Evolutionary conservation across 116 monocot genomes (phyloP).

Genomic region (Trichopus zeylanicus): DNA sequence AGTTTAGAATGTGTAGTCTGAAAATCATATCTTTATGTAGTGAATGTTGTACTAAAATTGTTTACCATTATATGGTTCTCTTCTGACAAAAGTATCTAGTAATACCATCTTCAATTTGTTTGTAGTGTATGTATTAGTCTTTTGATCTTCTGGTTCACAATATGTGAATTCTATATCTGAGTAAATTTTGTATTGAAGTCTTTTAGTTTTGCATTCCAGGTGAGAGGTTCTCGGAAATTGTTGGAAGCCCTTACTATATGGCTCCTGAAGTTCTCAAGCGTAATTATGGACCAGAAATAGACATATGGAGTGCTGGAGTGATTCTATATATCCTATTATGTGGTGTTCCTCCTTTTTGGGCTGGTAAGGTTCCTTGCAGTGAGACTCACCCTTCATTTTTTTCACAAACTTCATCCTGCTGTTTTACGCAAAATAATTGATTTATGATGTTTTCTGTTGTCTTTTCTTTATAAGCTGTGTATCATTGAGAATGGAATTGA

Average conservation of each 20-base stretch:
- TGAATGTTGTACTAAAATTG: too few species aligned
- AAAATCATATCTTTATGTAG: too few species aligned
- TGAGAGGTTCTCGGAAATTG: conserved; percentile 61
- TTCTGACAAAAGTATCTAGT: too few species aligned
- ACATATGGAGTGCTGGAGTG: conserved; percentile 67
- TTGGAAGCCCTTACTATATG: conserved; percentile 66
- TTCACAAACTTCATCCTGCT: neutral
- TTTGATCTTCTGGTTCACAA: neutral
- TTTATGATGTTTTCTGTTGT: neutral
- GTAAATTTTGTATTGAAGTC: neutral
- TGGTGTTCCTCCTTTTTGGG: conserved; percentile 64
- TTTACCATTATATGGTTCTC: too few species aligned
- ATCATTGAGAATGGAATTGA: neutral
- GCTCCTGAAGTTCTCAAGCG: conserved; percentile 60
- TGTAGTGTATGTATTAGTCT: too few species aligned
- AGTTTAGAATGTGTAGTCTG: too few species aligned
- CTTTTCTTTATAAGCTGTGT: neutral
- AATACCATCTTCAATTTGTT: too few species aligned
- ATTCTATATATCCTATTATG: conserved; percentile 59
- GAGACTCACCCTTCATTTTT: neutral
- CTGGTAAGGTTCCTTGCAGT: conserved; percentile 19
- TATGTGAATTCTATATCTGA: neutral
- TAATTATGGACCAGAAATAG: conserved; percentile 61
- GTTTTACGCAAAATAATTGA: neutral
- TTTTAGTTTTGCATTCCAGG: conserved; percentile 18